Conservation (phyloP, 176 grass and related monocot genomes). For the Carex scoparia region DNA sequence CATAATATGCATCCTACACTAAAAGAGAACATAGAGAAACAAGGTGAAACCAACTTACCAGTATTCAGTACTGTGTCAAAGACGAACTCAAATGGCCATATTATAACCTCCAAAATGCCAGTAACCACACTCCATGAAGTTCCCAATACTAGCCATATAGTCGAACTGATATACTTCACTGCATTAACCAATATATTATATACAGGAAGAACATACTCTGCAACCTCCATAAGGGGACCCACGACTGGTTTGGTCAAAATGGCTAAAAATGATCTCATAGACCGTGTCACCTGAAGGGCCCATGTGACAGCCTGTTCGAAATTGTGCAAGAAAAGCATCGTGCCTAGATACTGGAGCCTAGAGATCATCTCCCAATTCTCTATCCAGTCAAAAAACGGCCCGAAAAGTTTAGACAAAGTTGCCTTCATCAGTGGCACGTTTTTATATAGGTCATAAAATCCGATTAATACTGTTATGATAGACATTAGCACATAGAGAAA, state of each 20-base stretch:
- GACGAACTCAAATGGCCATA: conserved; percentile 80
- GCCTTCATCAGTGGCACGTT: conserved; percentile 94
- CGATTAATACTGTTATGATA: conserved; percentile 82
- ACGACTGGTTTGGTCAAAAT: conserved; percentile 70
- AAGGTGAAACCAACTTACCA: conserved; percentile 43
- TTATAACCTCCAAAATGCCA: conserved; percentile 44
- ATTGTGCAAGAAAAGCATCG: conserved; percentile 96
- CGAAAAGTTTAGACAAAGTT: conserved; percentile 88
- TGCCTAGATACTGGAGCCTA: conserved; percentile 86
- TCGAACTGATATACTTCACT: conserved; percentile 45
- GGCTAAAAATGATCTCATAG: conserved; percentile 57
- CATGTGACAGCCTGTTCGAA: conserved; percentile 81
- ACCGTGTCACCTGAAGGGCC: conserved; percentile 64
- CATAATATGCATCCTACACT: conserved; percentile 21
- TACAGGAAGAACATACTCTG: conserved; percentile 64
- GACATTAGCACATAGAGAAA: conserved; percentile 87
- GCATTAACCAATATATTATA: conserved; percentile 68
- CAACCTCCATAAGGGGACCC: conserved; percentile 71
- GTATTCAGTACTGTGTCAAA: conserved; percentile 49
- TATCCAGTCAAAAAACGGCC: conserved; percentile 97
- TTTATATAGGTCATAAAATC: conserved; percentile 99
- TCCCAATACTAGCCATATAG: conserved; percentile 41
- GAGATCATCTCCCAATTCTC: conserved; percentile 99
- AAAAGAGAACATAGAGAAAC: conserved; percentile 1
- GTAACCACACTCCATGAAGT: conserved; percentile 57